Percentiles rank a stretch among this genome's conserved stretches.
Conservation (phyloP, 2,329 filamentous ascomycete species). For the Epichloe aotearoae region DNA sequence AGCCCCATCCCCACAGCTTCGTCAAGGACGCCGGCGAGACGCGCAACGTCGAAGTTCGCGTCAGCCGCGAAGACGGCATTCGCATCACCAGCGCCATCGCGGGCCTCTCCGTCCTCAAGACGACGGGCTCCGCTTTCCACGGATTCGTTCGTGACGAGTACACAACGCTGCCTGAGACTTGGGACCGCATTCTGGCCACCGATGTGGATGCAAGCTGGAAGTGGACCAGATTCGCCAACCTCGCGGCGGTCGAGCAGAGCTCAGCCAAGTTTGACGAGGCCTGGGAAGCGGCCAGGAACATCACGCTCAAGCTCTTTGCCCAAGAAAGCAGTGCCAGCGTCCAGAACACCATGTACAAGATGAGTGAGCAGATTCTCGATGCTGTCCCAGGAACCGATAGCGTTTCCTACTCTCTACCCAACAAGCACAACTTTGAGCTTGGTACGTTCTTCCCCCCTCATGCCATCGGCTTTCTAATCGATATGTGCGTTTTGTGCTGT, state of each 20-base stretch:
- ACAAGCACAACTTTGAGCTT: constrained; percentile 98
- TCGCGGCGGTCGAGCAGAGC: constrained; percentile 54
- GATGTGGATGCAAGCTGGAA: constrained; percentile 80
- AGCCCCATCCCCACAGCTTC: constrained; percentile 92
- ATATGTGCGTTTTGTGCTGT: background rate
- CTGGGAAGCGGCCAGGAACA: constrained; percentile 62
- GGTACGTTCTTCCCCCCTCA: constrained; percentile 39
- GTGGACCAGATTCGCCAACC: constrained; percentile 58
- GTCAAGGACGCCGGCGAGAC: constrained; percentile 80
- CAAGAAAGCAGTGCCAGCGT: constrained; percentile 85
- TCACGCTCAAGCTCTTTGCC: constrained; percentile 87
- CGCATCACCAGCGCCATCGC: constrained; percentile 64
- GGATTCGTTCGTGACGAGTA: constrained; percentile 88
- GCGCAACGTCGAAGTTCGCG: constrained; percentile 63
- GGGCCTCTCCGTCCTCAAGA: constrained; percentile 83
- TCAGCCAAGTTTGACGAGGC: constrained; percentile 62
- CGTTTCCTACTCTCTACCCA: constrained; percentile 77
- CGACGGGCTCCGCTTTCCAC: constrained; percentile 91
- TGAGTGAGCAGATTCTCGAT: constrained; percentile 76
- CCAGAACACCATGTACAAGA: constrained; percentile 98
- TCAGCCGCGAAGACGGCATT: constrained; percentile 56
- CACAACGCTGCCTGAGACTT: constrained; percentile 79
- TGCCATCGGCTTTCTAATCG: background rate
- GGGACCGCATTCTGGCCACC: constrained; percentile 91
- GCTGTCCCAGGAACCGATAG: constrained; percentile 56